A percentile compares a stretch with the other conserved stretches of the same genome.
Conservation (phyloP, 495 filamentous ascomycete genomes). For the Penicillium coffeae region DNA sequence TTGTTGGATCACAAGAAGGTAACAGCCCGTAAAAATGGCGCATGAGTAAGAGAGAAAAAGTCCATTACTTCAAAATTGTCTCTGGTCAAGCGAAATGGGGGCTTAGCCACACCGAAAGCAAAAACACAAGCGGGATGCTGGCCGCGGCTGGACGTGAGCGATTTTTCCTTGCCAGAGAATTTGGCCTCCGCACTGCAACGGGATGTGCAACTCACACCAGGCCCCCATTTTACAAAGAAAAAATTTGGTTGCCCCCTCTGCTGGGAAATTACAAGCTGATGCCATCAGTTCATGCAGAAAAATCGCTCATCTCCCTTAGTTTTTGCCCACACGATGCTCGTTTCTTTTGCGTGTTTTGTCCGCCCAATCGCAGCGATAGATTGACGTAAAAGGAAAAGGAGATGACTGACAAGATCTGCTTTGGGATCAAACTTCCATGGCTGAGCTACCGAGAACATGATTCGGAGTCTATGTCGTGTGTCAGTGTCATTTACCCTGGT, state of each 20-base stretch:
- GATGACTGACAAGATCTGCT: too few species aligned
- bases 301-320: slow-evolving; percentile 16
- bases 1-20: slow-evolving; percentile 3
- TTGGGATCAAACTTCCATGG: too few species aligned
- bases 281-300: slow-evolving; percentile 6
- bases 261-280: neutral
- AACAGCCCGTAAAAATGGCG: neutral
- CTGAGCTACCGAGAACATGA: neutral
- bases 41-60: too few species aligned
- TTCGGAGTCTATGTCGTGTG: neutral
- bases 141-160: slow-evolving; percentile 10
- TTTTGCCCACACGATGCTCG: neutral
- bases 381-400: too few species aligned
- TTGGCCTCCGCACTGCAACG: slow-evolving; percentile 2
- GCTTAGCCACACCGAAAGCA: slow-evolving; percentile 7
- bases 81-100: too few species aligned
- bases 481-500: neutral
- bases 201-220: slow-evolving; percentile 6
- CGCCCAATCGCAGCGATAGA: slow-evolving; percentile 18
- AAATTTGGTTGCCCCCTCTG: neutral
- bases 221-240: slow-evolving; percentile 1
- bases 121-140: neutral
- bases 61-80: too few species aligned
- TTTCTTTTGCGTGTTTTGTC: slow-evolving; percentile 22
- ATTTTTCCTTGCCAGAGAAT: slow-evolving; percentile 25